Conservation (phyloP, 2,329 filamentous ascomycete species). For the Thermoascus crustaceus region DNA sequence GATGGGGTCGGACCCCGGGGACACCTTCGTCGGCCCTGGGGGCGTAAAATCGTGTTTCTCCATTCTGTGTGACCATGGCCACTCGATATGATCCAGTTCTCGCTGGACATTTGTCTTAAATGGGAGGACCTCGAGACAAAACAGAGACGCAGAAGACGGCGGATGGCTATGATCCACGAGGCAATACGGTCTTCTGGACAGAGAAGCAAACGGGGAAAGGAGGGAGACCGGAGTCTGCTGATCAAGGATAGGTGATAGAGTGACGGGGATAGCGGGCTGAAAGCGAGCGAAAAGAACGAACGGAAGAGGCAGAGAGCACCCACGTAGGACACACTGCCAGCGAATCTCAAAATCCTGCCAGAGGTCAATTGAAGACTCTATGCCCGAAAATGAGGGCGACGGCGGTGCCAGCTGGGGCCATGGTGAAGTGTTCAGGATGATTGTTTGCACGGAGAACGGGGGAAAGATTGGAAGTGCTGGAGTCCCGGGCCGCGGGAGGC, state of each 20-base stretch:
- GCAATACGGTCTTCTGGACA: neutral
- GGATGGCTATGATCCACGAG: neutral
- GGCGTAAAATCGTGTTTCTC: slow-evolving; percentile 26
- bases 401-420: slow-evolving; percentile 5
- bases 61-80: slow-evolving; percentile 40
- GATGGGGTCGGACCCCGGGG: slow-evolving; percentile 16
- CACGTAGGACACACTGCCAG: slow-evolving; percentile 6
- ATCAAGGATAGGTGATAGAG: neutral
- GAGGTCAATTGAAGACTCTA: slow-evolving; percentile 17
- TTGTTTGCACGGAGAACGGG: too few species aligned
- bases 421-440: too few species aligned
- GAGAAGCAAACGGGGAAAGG: neutral
- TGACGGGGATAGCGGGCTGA: neutral
- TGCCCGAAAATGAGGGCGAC: slow-evolving; percentile 10
- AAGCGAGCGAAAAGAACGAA: slow-evolving; percentile 7
- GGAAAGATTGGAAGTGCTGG: too few species aligned
- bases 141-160: slow-evolving; percentile 2
- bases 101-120: slow-evolving; percentile 34
- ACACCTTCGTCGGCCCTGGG: slow-evolving; percentile 23
- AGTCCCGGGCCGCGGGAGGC: neutral
- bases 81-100: slow-evolving; percentile 27
- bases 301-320: slow-evolving; percentile 7
- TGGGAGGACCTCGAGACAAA: slow-evolving; percentile 5
- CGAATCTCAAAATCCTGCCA: slow-evolving; percentile 21
- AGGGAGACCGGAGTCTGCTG: neutral